Base-by-base conservation (phyloP, 768 basidiomycete genomes). In the Asterophora lycoperdoides region DNA sequence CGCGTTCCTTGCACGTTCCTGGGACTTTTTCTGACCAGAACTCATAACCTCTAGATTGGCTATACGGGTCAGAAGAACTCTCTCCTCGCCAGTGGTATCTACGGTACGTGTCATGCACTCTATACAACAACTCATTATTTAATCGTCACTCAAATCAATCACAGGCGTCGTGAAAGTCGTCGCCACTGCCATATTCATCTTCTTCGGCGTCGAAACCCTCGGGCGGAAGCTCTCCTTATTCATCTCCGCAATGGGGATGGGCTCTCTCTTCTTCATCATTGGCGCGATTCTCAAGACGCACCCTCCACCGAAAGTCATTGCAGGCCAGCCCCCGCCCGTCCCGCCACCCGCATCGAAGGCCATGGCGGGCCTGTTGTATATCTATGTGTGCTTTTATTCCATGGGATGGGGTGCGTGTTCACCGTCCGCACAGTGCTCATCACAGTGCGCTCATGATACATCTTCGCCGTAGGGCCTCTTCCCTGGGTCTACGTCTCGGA, bases 311-410 rank as follows among this genome's bases (percentile, higher is more conserved):
- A 56, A 64, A 2, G 51, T 69, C 0, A 46, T 53, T 13, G 47
- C 62, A 2, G 54, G 49, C 11, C 49, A 47, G 13, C 9, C 44
- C 13, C 35, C 46, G 1, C 49, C 45, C 9, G 61, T 60, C 2
- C 75, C 78, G 0, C 61, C 83, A 0, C 72, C 80, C 0, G 74
- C 85, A 68, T 68, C 85, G 1, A 81, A 85, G 62, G 91, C 76
- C 1, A 93, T 92, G 90, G 89, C 90, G 3, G 87, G 81, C 2
- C 80, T 90, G 80, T 66, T 93, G 23, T 93, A 93, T 61, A 79
- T 93, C 46, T 93, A 88, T 58, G 88, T 91, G 36, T 84, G 83
- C 63, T 91, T 91, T 66, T 93, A 92, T 65, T 87, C 84, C 3
- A 85, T 91, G 80, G 88, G 87, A 33, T 89, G 87, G 83, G 90